A percentile compares a stretch with the other conserved stretches of the same genome.
Conservation (phyloP, 176 grass and related monocot genomes). For the Metroxylon sagu region DNA sequence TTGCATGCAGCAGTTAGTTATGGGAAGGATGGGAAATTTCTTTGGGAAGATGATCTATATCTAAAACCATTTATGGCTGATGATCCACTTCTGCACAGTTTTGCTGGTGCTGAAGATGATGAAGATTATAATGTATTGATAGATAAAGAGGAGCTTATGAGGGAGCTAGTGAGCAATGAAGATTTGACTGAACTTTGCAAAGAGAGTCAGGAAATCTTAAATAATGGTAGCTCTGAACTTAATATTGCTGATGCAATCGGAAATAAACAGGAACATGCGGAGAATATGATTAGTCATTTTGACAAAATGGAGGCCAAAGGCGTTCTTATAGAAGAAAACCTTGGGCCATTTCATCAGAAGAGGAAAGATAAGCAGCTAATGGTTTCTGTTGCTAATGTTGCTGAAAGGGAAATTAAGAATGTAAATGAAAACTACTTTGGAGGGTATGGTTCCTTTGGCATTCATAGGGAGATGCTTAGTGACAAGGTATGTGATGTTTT, state of each 20-base stretch:
- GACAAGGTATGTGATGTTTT: constrained; percentile 54
- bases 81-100: constrained; percentile 73
- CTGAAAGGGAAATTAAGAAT: constrained; percentile 51
- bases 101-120: constrained; percentile 44
- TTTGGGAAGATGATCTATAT: constrained; percentile 61
- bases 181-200: constrained; percentile 6
- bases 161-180: constrained; percentile 18
- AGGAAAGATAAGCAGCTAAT: constrained; percentile 44
- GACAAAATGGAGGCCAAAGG: constrained; percentile 17
- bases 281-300: constrained; percentile 14
- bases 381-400: constrained; percentile 37
- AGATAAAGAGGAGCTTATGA: constrained; percentile 36
- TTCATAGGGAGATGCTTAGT: constrained; percentile 93
- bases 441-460: constrained; percentile 79
- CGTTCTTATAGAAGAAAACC: constrained; percentile 1
- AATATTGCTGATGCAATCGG: neutral
- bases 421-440: constrained; percentile 91
- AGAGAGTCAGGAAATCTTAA: constrained; percentile 5
- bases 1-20: constrained; percentile 24
- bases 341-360: constrained; percentile 13
- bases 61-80: constrained; percentile 80
- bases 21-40: constrained; percentile 28
- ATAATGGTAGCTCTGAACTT: neutral
- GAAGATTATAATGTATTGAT: constrained; percentile 21
- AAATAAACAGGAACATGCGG: neutral